Percentiles rank a stretch among this genome's conserved stretches.
These are phyloP conservation scores for Fistulifera solaris DNA, from an alignment of 108 stramenopile species.

Conservation along the genomic window DNA sequence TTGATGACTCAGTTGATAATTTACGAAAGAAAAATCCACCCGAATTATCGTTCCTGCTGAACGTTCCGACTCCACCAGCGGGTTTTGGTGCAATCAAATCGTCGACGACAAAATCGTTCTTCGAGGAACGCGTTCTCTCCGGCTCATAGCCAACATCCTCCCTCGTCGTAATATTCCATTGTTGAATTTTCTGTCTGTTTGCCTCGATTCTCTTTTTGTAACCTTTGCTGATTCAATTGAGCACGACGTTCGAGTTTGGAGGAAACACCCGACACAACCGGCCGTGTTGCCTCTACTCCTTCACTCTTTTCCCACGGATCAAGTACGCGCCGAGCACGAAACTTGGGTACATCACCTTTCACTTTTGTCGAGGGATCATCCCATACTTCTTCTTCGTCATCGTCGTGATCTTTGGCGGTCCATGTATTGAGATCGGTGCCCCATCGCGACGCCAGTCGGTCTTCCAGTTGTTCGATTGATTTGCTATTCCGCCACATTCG, in stretches of 20 bases:
- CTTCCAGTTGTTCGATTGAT: conserved; percentile 75
- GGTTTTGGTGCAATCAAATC: conserved; percentile 49
- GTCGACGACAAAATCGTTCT: conserved; percentile 14
- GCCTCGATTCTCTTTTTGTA: background rate
- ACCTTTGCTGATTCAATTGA: background rate
- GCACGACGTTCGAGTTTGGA: too few relatives aligned
- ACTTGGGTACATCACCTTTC: conserved; percentile 1
- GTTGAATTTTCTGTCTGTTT: conserved; percentile 2
- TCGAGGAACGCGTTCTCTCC: background rate
- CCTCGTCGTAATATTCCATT: conserved; percentile 40
- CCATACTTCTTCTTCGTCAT: conserved; percentile 29
- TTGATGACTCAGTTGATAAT: too few relatives aligned
- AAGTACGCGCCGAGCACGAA: conserved; percentile 21
- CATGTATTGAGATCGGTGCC: conserved; percentile 23
- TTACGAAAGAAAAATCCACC: conserved; percentile 1
- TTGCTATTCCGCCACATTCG: conserved; percentile 25
- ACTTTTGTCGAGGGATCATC: conserved; percentile 11
- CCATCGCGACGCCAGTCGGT: conserved; percentile 52
- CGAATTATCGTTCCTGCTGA: conserved; percentile 5
- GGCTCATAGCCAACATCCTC: conserved; percentile 47
- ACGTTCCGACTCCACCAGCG: conserved; percentile 37
- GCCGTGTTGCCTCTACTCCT: background rate
- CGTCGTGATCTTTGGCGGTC: conserved; percentile 19
- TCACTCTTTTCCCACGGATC: conserved; percentile 53
- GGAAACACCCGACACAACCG: too few relatives aligned